Conservation (phyloP, 2,329 filamentous ascomycete genomes). For the Aplosporella prunicola region DNA sequence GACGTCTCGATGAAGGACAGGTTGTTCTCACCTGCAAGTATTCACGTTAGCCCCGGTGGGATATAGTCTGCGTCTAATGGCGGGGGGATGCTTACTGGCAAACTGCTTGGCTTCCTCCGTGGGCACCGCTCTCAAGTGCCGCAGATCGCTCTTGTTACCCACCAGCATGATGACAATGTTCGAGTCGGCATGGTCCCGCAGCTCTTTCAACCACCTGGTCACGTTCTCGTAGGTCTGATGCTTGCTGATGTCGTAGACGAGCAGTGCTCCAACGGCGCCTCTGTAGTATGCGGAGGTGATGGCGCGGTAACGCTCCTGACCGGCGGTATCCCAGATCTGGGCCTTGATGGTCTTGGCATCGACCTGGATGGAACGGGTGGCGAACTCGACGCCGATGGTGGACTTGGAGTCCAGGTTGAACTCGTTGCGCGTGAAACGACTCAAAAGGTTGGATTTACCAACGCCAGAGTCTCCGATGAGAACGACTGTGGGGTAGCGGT, state of each 20-base stretch:
- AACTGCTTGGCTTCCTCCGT: slow-evolving; percentile 98
- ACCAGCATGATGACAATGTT: slow-evolving; percentile 99
- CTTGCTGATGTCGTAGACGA: slow-evolving; percentile 99
- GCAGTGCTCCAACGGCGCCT: slow-evolving; percentile 89
- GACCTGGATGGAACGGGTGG: slow-evolving; percentile 95
- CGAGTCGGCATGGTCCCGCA: slow-evolving; percentile 93
- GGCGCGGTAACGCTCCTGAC: slow-evolving; percentile 96
- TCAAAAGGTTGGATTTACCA: slow-evolving; percentile 99
- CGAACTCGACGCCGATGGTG: slow-evolving; percentile 98
- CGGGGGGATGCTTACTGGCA: slow-evolving; percentile 57
- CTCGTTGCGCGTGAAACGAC: slow-evolving; percentile 98
- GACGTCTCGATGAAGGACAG: slow-evolving; percentile 99
- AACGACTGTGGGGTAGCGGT: slow-evolving; percentile 57
- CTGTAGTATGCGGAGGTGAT: slow-evolving; percentile 99
- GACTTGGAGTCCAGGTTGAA: slow-evolving; percentile 99
- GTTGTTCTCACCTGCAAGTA: slow-evolving; percentile 74
- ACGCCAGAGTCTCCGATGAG: slow-evolving; percentile 98
- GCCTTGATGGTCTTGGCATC: slow-evolving; percentile 99
- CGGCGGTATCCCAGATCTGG: slow-evolving; percentile 99
- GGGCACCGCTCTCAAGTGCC: slow-evolving; percentile 89
- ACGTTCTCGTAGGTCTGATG: slow-evolving; percentile 99
- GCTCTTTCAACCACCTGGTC: slow-evolving; percentile 96
- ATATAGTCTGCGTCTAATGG: not conserved
- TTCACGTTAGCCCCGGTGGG: not conserved
- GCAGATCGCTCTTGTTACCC: slow-evolving; percentile 99